Evolutionary conservation across 345 rosid genomes (phyloP).

Genomic region (Citrus unshiu): DNA sequence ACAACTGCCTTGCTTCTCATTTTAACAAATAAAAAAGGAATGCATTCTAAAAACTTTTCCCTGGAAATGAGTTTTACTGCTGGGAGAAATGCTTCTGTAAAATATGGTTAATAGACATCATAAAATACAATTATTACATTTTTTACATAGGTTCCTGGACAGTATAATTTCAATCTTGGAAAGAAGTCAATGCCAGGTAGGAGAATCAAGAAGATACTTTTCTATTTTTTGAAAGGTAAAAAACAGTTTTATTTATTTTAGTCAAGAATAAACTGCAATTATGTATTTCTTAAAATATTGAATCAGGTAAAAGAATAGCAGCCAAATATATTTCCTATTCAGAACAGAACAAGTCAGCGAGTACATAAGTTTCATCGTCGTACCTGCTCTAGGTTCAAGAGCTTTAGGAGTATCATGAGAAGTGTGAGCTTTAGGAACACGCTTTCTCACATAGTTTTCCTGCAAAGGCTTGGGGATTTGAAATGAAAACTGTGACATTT

Average conservation of each 20-base stretch:
- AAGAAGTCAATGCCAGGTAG: neutral
- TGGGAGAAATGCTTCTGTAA: neutral
- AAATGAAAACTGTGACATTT: constrained; percentile 62
- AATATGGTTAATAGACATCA: neutral
- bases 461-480: constrained; percentile 72
- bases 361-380: neutral
- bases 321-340: neutral
- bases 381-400: constrained; percentile 47
- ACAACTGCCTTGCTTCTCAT: neutral
- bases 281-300: neutral
- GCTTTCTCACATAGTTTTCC: constrained; percentile 64
- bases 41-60: neutral
- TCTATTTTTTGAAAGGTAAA: too few relatives aligned
- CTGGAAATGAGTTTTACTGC: neutral
- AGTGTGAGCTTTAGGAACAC: constrained; percentile 30
- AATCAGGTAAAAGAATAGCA: neutral
- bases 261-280: neutral
- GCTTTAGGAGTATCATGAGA: constrained; percentile 28
- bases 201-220: too few relatives aligned
- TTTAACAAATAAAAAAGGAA: neutral
- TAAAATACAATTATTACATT: neutral
- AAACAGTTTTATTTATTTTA: neutral
- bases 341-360: neutral
- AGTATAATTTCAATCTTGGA: neutral
- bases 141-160: neutral